Base-by-base conservation (phyloP, 441 rosid genomes). In the Syzygium malaccense region DNA sequence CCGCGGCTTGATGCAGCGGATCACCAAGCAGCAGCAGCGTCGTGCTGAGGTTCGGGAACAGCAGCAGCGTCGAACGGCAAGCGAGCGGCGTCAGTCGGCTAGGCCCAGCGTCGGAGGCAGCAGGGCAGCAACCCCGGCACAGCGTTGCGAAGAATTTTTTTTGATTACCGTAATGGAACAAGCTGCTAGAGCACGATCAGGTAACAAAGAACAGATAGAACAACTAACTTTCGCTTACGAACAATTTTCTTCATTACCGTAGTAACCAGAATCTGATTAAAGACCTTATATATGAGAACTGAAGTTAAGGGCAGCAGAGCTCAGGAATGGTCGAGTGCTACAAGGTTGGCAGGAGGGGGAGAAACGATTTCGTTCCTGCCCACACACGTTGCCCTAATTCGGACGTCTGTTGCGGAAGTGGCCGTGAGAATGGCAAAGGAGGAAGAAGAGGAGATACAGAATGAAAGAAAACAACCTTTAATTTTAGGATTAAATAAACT, bases 371-470 rank as follows among this genome's bases (percentile, higher is more conserved):
- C 86, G 93, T 97, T 71, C 99, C 99, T 1, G 97, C 99, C 3
- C 97, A 98, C 92, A 98, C 97, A 93, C 96, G 96, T 87, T 93
- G 89, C 85, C 93, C 92, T 3, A 95, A 94, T 91, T 97, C 99
- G 19, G 95, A 94, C 86, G 90, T 88, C 56, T 98, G 97, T 86
- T 92, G 92, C 26, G 99, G 98, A 62, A 93, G 95, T 80, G 89
- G 89, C 53, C 85, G 93, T 64, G 90, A 92, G 64, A 89, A 91
- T 88, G 13, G 11, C 15, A 93, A 93, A 55, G 93, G 93, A 8
- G 95, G 92, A 91, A 97, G 95, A 86, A 91, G 92, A 87, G 96
- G 99, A 28, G 93, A 45, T 45, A 7, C 48, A 41, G 48, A 45
- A 7, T 0, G 48, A 7, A 1, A 45, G 7, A 7, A 45, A 45